Conservation (phyloP, 129 eudicot genomes). For the Flaveria robusta region DNA sequence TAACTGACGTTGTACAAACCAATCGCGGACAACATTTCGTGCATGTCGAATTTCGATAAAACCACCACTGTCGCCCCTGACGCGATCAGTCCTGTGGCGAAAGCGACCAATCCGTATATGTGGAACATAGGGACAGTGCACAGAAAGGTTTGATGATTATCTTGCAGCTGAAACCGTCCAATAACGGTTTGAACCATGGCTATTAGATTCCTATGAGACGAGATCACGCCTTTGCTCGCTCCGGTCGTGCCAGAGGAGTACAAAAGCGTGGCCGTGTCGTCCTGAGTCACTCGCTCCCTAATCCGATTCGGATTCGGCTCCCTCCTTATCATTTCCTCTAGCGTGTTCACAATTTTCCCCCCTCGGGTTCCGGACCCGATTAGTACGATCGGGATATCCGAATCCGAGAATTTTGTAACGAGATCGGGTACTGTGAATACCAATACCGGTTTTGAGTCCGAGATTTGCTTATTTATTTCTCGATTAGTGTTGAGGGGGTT, state of each 20-base stretch:
- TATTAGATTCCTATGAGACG: slow-evolving; percentile 76
- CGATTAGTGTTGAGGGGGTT: slow-evolving; percentile 72
- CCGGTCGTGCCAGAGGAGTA: slow-evolving; percentile 98
- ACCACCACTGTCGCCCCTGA: slow-evolving; percentile 83
- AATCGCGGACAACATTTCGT: slow-evolving; percentile 69
- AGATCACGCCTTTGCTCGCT: slow-evolving; percentile 91
- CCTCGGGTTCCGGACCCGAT: slow-evolving; percentile 31
- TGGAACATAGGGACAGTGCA: slow-evolving; percentile 99
- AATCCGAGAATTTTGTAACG: slow-evolving; percentile 53
- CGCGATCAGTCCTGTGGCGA: slow-evolving; percentile 78
- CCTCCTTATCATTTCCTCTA: slow-evolving; percentile 55
- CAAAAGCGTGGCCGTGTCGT: slow-evolving; percentile 77
- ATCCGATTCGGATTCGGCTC: slow-evolving; percentile 46
- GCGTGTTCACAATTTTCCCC: slow-evolving; percentile 35
- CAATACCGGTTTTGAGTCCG: slow-evolving; percentile 74
- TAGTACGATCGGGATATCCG: slow-evolving; percentile 59
- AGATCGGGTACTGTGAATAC: slow-evolving; percentile 68
- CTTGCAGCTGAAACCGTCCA: slow-evolving; percentile 49
- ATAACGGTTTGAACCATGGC: slow-evolving; percentile 76
- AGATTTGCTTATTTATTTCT: slow-evolving; percentile 77
- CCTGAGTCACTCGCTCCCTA: slow-evolving; percentile 65
- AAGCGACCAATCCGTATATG: slow-evolving; percentile 84
- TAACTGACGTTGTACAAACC: slow-evolving; percentile 54
- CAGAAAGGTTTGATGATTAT: slow-evolving; percentile 44
- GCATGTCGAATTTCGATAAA: slow-evolving; percentile 75